Conservation (phyloP, 495 filamentous ascomycete genomes). For the Amphirosellinia nigrospora region DNA sequence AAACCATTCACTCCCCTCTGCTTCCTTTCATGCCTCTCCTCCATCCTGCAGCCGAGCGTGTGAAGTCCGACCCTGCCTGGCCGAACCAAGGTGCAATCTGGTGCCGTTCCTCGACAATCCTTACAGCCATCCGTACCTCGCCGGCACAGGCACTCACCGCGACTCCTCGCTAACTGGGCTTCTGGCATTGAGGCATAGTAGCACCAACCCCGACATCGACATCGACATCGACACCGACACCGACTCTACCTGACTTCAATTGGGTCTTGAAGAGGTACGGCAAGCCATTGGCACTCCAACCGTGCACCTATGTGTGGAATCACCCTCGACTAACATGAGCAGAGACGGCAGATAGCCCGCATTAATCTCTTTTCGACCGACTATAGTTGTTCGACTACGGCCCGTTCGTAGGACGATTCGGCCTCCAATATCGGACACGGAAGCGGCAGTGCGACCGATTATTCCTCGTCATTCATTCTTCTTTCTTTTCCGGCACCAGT, state of each 20-base stretch:
- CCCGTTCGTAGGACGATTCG: constrained; percentile 17
- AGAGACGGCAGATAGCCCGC: constrained; percentile 1
- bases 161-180: constrained; percentile 17
- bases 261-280: not conserved
- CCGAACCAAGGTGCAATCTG: constrained; percentile 12
- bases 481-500: not conserved
- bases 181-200: constrained; percentile 1
- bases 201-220: constrained; percentile 8
- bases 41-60: constrained; percentile 24
- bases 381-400: not conserved
- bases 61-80: constrained; percentile 8
- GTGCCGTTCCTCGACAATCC: constrained; percentile 18
- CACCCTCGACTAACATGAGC: constrained; percentile 11
- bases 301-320: not conserved
- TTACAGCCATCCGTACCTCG: constrained; percentile 1
- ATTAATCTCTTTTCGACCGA: constrained; percentile 1
- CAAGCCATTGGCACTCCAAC: not conserved
- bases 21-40: constrained; percentile 16
- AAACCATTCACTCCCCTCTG: constrained; percentile 25
- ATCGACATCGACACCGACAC: constrained; percentile 1
- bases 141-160: constrained; percentile 10
- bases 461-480: constrained; percentile 6
- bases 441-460: constrained; percentile 16
- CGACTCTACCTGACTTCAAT: constrained; percentile 13
- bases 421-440: constrained; percentile 11